A percentile compares a stretch with the other conserved stretches of the same genome.
These are phyloP conservation scores for Diutina ranongensis DNA, from an alignment of 1,139 yeast genomes.

Conservation along the genomic window DNA sequence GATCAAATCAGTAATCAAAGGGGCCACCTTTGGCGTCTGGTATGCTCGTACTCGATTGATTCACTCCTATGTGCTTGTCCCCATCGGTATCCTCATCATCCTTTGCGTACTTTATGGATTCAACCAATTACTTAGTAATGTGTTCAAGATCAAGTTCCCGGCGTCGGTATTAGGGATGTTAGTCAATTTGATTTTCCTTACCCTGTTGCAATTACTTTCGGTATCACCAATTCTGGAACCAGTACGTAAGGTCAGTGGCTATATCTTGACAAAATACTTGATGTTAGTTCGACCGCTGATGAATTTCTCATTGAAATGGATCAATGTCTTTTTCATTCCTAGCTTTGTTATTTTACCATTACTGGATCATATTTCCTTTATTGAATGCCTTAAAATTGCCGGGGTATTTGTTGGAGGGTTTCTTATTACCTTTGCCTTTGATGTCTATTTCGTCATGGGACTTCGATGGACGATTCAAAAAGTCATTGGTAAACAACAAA, in stretches of 20 bases:
- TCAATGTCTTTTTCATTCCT: conserved; percentile 68
- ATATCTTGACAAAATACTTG: conserved; percentile 31
- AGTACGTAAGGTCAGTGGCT: conserved; percentile 19
- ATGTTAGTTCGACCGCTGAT: conserved; percentile 47
- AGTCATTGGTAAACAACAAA: conserved; percentile 11
- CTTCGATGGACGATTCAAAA: conserved; percentile 16
- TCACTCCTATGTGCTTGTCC: conserved; percentile 24
- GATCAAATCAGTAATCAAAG: conserved; percentile 7
- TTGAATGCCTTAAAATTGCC: conserved; percentile 63
- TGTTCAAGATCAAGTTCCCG: conserved; percentile 51
- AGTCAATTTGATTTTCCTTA: conserved; percentile 39
- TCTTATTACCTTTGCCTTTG: conserved; percentile 30
- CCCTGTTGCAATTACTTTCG: conserved; percentile 20
- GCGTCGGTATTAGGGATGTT: conserved; percentile 71
- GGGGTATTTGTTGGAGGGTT: conserved; percentile 63
- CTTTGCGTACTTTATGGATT: conserved; percentile 48
- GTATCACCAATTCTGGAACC: conserved; percentile 6
- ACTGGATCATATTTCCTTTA: conserved; percentile 48
- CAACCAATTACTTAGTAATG: conserved; percentile 36
- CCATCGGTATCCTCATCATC: conserved; percentile 23
- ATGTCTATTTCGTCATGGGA: conserved; percentile 26
- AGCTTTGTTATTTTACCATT: conserved; percentile 64
- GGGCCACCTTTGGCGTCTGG: conserved; percentile 18
- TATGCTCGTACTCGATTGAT: conserved; percentile 21
- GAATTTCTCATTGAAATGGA: conserved; percentile 67